Conservation (phyloP, 2,329 filamentous ascomycete species). For the Curvularia lunata region DNA sequence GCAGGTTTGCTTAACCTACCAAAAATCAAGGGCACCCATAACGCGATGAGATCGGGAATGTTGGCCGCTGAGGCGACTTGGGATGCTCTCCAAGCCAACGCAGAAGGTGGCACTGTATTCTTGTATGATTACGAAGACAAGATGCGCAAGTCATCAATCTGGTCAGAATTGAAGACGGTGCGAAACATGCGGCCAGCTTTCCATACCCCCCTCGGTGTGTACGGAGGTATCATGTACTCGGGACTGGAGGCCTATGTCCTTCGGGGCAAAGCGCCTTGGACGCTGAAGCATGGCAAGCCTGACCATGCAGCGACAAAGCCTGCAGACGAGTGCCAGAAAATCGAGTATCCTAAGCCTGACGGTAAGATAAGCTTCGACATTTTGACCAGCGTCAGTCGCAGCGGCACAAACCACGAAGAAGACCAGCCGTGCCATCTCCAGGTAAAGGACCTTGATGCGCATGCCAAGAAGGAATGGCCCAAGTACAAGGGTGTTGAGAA, state of each 20-base stretch:
- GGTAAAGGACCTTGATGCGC: conserved; percentile 92
- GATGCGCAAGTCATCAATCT: conserved; percentile 84
- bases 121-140: conserved; percentile 93
- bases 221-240: conserved; percentile 90
- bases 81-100: conserved; percentile 67
- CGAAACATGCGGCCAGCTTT: conserved; percentile 98
- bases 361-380: conserved; percentile 96
- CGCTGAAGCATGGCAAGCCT: conserved; percentile 78
- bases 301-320: conserved; percentile 81
- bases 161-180: conserved; percentile 92
- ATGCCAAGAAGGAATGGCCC: conserved; percentile 82
- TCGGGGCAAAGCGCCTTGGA: conserved; percentile 89
- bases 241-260: conserved; percentile 89
- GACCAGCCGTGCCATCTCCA: conserved; percentile 97
- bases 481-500: conserved; percentile 92
- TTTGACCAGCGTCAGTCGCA: conserved; percentile 90
- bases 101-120: conserved; percentile 76
- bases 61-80: conserved; percentile 91
- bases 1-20: conserved; percentile 97
- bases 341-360: conserved; percentile 96
- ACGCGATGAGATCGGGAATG: conserved; percentile 97
- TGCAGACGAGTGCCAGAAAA: conserved; percentile 81
- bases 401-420: conserved; percentile 97
- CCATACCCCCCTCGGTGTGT: conserved; percentile 83
- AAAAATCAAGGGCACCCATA: conserved; percentile 98